Conservation (phyloP, 2,329 filamentous ascomycete species). For the Ophiostoma triangulosporum region DNA sequence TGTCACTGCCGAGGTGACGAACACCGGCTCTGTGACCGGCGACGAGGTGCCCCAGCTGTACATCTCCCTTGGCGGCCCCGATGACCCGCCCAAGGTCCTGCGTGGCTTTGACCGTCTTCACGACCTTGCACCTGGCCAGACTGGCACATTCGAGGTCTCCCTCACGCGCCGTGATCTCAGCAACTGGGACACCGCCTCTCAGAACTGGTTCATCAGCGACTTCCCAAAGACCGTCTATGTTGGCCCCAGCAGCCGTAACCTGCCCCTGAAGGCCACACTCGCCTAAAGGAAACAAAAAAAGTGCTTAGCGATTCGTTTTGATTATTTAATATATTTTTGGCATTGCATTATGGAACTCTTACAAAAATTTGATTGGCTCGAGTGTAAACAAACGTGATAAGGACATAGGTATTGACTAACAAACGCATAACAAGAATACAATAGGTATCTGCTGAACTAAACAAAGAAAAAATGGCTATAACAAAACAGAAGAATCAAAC, state of each 20-base stretch:
- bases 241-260: constrained; percentile 40
- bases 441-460: too few relatives aligned
- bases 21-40: constrained; percentile 51
- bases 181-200: constrained; percentile 68
- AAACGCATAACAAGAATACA: too few relatives aligned
- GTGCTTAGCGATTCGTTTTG: not conserved
- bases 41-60: constrained; percentile 71
- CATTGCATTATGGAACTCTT: not conserved
- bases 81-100: constrained; percentile 53
- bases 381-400: too few relatives aligned
- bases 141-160: constrained; percentile 49
- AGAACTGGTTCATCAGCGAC: constrained; percentile 65
- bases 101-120: constrained; percentile 69
- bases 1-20: constrained; percentile 54
- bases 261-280: constrained; percentile 29
- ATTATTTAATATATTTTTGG: not conserved
- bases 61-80: constrained; percentile 63
- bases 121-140: constrained; percentile 52
- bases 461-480: too few relatives aligned
- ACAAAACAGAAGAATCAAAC: not conserved
- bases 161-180: constrained; percentile 71
- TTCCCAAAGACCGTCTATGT: constrained; percentile 40
- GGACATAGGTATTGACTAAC: too few relatives aligned
- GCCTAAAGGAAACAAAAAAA: not conserved
- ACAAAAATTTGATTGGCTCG: too few relatives aligned